Evolutionary conservation across 352 stramenopile genomes (phyloP).

Genomic region (Globisporangium mamillatum): DNA sequence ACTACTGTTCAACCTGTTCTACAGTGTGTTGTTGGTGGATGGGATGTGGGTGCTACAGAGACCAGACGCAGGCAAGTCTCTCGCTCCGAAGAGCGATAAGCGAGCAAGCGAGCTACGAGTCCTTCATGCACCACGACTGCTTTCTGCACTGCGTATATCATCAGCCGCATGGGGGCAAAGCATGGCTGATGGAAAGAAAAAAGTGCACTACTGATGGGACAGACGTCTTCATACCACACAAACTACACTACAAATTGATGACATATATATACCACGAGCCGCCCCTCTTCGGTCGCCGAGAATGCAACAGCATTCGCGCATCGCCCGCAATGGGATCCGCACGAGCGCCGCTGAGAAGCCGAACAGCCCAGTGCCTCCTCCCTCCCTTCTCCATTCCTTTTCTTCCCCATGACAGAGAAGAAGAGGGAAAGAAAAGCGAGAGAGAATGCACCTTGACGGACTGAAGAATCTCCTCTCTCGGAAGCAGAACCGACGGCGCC

Average conservation of each 20-base stretch:
- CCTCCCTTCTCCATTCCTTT: background rate
- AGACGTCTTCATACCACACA: background rate
- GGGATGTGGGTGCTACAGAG: conserved; percentile 40
- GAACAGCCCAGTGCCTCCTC: conserved; percentile 9
- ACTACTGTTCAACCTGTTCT: background rate
- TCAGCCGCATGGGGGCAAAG: conserved; percentile 36
- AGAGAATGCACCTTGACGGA: background rate
- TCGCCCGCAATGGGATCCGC: conserved; percentile 48
- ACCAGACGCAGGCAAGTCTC: conserved; percentile 17
- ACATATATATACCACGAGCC: conserved; percentile 29
- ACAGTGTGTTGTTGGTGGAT: background rate
- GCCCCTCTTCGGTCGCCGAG: conserved; percentile 39
- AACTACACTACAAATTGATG: background rate
- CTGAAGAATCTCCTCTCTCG: conserved; percentile 26
- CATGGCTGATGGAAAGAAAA: conserved; percentile 69
- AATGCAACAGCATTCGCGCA: conserved; percentile 31
- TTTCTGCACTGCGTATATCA: conserved; percentile 87
- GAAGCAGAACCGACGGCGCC: conserved; percentile 12
- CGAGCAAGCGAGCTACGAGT: conserved; percentile 17
- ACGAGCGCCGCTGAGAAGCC: conserved; percentile 33
- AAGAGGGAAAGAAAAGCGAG: background rate
- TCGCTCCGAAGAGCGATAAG: background rate
- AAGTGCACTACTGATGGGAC: conserved; percentile 28
- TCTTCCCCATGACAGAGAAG: background rate
- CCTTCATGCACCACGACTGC: conserved; percentile 40